phyloP scores from a whole-genome alignment of 225 moss, liverwort and hornwort genomes.

The Bryoerythrophyllum caledonicum region DNA sequence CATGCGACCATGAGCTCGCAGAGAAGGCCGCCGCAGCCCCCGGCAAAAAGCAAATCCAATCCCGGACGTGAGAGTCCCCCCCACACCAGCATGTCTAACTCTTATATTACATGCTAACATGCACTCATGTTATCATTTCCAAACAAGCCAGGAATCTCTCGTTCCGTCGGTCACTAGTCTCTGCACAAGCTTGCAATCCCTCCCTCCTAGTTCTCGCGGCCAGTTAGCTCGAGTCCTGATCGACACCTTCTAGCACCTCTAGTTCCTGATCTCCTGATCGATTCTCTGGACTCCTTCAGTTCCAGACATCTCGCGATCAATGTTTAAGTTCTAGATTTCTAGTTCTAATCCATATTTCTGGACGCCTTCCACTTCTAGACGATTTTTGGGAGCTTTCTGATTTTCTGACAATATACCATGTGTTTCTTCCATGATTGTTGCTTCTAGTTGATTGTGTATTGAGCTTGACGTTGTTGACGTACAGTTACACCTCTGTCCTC shows the following conservation, averaged over 20 bases:
- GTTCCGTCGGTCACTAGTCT: background rate
- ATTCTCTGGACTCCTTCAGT: too few species aligned
- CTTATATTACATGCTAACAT: too few species aligned
- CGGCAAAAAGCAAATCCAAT: background rate
- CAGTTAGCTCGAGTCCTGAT: too few species aligned
- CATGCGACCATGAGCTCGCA: background rate
- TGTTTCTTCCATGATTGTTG: background rate
- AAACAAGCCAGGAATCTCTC: background rate
- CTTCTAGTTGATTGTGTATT: background rate
- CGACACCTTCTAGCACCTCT: background rate
- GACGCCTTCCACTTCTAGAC: too few species aligned
- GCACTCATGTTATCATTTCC: background rate
- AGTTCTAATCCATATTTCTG: too few species aligned
- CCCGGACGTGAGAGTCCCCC: too few species aligned
- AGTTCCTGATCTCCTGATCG: too few species aligned
- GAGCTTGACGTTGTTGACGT: background rate
- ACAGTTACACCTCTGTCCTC: too few species aligned
- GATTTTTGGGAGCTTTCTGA: background rate
- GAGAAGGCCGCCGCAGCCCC: background rate
- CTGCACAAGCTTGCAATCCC: background rate
- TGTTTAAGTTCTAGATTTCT: too few species aligned
- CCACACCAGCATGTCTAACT: background rate
- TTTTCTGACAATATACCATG: background rate
- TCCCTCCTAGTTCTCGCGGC: background rate
- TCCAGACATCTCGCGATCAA: background rate